These are phyloP conservation scores for Gossypium anomalum DNA, from an alignment of 345 rosid species.

Conservation along the genomic window DNA sequence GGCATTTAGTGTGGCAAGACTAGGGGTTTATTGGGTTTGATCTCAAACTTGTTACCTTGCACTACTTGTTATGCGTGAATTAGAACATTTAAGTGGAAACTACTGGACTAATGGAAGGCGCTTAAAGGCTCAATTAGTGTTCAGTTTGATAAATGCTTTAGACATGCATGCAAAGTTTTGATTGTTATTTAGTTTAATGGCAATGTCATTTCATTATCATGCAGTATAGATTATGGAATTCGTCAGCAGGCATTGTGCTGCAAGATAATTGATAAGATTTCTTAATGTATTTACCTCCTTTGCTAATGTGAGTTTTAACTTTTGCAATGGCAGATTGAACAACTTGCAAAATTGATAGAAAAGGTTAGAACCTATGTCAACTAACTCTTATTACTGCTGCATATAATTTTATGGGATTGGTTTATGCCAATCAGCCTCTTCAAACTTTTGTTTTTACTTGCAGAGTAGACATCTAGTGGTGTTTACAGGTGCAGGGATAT, in stretches of 20 bases:
- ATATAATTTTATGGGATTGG: not conserved
- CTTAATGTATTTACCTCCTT: not conserved
- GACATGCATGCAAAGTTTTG: not conserved
- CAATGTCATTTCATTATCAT: slow-evolving; percentile 6
- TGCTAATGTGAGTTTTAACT: slow-evolving; percentile 6
- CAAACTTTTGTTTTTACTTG: slow-evolving; percentile 40
- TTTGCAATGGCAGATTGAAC: slow-evolving; percentile 46
- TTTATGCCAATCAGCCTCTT: slow-evolving; percentile 17
- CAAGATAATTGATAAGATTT: slow-evolving; percentile 1
- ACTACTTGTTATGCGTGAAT: not conserved
- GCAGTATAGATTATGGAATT: not conserved
- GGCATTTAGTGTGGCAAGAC: not conserved
- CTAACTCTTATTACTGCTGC: not conserved
- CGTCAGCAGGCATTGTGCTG: not conserved
- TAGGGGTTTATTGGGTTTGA: not conserved
- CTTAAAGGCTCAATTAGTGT: not conserved
- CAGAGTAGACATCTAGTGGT: slow-evolving; percentile 99
- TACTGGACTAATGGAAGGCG: not conserved
- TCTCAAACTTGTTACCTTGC: not conserved
- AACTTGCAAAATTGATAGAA: slow-evolving; percentile 53
- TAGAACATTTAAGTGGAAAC: not conserved
- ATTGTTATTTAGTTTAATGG: slow-evolving; percentile 13
- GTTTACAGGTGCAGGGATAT: slow-evolving; percentile 97
- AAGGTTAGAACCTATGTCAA: slow-evolving; percentile 36
- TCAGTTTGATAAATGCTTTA: not conserved